Evolutionary conservation across 352 stramenopile genomes (phyloP), one percentile per base, ranked within the genome.

Genomic region (Pelagophyceae sp.): DNA sequence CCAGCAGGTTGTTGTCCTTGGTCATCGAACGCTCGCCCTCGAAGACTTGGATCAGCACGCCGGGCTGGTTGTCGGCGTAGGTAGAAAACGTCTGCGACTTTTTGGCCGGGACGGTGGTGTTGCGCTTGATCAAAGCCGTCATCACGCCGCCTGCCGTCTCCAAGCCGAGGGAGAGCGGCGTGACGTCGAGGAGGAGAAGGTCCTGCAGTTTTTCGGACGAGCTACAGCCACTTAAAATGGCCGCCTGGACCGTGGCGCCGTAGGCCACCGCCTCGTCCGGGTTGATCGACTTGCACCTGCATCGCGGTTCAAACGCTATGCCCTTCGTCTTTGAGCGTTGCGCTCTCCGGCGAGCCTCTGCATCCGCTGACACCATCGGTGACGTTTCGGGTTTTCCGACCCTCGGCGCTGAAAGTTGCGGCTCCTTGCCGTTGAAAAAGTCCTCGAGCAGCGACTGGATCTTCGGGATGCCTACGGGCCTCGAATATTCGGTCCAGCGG

Each of bases 391-490:
- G n/a, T n/a, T n/a, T n/a, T n/a, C n/a, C n/a, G n/a, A n/a, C n/a
- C n/a, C n/a, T n/a, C n/a, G n/a, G n/a, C n/a, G n/a, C n/a, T n/a
- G n/a, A n/a, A n/a, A n/a, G n/a, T n/a, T n/a, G n/a, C 6, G 64
- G 64, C 82, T 98, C 93, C 89, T 98, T 97, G 77, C 89, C 92
- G 79, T 97, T 90, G 85, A 99, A 99, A 79, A 94, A 96, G n/a
- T 97, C 92, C 3, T 87, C 90, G 29, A 99, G 85, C 79, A 98
- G 91, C 51, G 85, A 77, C 77, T 97, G 95, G 45, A 99, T 82
- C 83, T 99, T 97, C 75, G 96, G 96, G 82, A 99, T 99, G 85
- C 96, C n/a, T n/a, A n/a, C n/a, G n/a, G n/a, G n/a, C n/a, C n/a
- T n/a, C n/a, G n/a, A n/a, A n/a, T n/a, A n/a, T n/a, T n/a, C n/a